Base-by-base conservation (phyloP, 129 eudicot genomes). In the Pittosporum tobira region DNA sequence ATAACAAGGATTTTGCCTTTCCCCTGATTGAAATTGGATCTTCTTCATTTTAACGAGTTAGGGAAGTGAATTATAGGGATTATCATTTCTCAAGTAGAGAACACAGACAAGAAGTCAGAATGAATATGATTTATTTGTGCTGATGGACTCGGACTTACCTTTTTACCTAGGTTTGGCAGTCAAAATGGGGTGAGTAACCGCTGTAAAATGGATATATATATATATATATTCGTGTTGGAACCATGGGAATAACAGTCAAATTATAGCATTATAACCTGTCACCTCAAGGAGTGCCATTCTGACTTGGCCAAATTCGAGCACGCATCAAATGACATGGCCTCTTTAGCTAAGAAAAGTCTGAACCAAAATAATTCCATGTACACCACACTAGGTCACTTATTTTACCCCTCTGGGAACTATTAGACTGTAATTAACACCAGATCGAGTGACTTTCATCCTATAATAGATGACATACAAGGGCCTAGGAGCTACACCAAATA, bases 111-210 rank as follows among this genome's bases (percentile, higher is more conserved):
- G n/a, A n/a, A n/a, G n/a, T n/a, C n/a, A 18, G 64, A 28, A 38
- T 49, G 67, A 67, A 57, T 43, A 48, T 67, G 14, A 48, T 59
- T 47, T 57, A 57, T 58, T 38, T 45, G 21, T 24, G 27, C 57
- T 65, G 28, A 43, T 15, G 44, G 70, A 26, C 57, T 7, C 29
- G 18, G 30, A 48, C 29, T 48, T 16, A 12, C n/a, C 20, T 24
- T 29, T 19, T 48, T 60, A 2, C 6, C 55, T n/a, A 61, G 0
- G 26, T 6, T 26, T 28, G 47, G 57, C 48, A n/a, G 13, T 48
- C 66, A 47, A 29, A 48, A 7, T 20, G 18, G 26, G 19, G 6
- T 9, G 18, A 38, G 23, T 11, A n/a, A n/a, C n/a, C n/a, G 10
- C 7, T 30, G 61, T 59, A 37, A 51, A 59, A 59, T 50, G 36